Conservation (phyloP, 768 basidiomycete species). For the Tricholoma saponaceum region DNA sequence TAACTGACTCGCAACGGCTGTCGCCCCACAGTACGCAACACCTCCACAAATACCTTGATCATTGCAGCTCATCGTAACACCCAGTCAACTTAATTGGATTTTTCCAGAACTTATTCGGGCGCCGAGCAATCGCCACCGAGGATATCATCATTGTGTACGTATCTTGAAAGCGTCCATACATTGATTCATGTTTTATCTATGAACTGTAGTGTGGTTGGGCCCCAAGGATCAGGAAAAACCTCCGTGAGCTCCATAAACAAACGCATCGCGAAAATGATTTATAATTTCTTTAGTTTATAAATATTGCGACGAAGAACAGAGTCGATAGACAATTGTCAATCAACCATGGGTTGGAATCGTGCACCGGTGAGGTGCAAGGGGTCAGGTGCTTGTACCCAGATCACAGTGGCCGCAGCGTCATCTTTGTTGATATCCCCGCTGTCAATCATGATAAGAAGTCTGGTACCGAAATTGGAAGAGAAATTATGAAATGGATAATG, state of each 20-base stretch:
- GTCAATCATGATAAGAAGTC: not conserved
- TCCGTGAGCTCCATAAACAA: not conserved
- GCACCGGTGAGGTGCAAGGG: not conserved
- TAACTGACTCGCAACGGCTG: too few relatives aligned
- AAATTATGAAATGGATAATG: not conserved
- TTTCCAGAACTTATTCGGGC: too few relatives aligned
- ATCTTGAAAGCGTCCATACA: not conserved
- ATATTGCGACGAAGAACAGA: not conserved
- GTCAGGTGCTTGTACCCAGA: not conserved
- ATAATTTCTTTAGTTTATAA: not conserved
- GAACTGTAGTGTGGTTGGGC: not conserved
- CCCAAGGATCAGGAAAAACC: not conserved
- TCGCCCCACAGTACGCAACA: too few relatives aligned
- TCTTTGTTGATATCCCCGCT: not conserved
- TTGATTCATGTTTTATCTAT: not conserved
- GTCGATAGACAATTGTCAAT: not conserved
- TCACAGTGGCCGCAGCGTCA: not conserved
- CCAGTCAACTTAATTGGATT: too few relatives aligned
- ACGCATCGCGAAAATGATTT: not conserved
- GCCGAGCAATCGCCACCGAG: not conserved
- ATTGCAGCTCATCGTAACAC: too few relatives aligned
- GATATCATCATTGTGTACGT: conserved; percentile 2
- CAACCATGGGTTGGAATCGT: not conserved
- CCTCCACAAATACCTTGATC: too few relatives aligned
- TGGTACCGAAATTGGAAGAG: not conserved